A percentile compares a stretch with the other conserved stretches of the same genome.
Conservation (phyloP, 306 rosid genomes). For the Phaseolus lunatus region DNA sequence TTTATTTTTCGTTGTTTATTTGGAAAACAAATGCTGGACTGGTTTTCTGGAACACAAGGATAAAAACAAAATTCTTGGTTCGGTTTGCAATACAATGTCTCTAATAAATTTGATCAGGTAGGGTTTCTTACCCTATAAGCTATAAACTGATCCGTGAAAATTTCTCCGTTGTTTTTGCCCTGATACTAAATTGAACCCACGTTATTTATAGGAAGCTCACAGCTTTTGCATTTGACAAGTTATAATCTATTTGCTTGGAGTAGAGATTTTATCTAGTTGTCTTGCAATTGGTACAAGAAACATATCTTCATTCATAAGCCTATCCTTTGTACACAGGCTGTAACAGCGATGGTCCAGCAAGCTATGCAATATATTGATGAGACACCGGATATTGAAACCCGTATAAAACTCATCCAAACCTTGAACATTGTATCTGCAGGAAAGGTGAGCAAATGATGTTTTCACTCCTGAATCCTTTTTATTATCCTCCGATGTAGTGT, state of each 20-base stretch:
- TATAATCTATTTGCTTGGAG: background rate
- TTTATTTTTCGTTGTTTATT: background rate
- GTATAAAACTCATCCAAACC: slow-evolving; percentile 75
- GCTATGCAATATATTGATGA: slow-evolving; percentile 92
- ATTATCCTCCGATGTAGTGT: slow-evolving; percentile 10
- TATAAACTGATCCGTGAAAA: background rate
- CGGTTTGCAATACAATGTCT: background rate
- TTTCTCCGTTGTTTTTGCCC: background rate
- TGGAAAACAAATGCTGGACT: slow-evolving; percentile 24
- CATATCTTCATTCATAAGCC: slow-evolving; percentile 7
- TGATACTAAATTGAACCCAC: background rate
- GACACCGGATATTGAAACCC: slow-evolving; percentile 77
- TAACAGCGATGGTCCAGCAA: slow-evolving; percentile 90
- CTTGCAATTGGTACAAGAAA: slow-evolving; percentile 1
- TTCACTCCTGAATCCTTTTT: background rate
- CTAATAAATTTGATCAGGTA: background rate
- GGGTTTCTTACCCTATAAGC: background rate
- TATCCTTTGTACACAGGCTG: slow-evolving; percentile 59
- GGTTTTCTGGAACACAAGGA: background rate
- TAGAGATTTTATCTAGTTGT: background rate
- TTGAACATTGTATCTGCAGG: slow-evolving; percentile 83
- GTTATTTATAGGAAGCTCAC: background rate
- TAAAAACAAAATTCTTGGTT: background rate
- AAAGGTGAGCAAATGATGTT: slow-evolving; percentile 59
- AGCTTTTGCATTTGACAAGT: background rate